A percentile compares a stretch with the other conserved stretches of the same genome.
These are phyloP conservation scores for Dendrostoma leiphaemia DNA, from an alignment of 2,329 filamentous ascomycete genomes.

Conservation along the genomic window DNA sequence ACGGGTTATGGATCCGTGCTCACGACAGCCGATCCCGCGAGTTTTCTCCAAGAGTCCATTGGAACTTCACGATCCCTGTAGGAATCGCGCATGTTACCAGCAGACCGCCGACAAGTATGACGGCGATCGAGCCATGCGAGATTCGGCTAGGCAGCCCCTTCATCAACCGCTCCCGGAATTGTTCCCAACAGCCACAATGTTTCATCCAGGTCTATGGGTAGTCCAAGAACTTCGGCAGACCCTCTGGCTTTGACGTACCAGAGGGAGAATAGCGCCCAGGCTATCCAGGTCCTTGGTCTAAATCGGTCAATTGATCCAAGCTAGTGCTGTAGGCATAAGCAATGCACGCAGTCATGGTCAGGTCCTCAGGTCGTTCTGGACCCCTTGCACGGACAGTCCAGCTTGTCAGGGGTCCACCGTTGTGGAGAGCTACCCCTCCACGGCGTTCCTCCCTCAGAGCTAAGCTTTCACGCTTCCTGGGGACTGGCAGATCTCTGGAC, in stretches of 20 bases:
- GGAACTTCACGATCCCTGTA: not conserved
- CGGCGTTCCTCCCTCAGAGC: not conserved
- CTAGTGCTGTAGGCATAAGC: slow-evolving; percentile 1
- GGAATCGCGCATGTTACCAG: too few relatives aligned
- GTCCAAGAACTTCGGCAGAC: not conserved
- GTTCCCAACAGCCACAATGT: slow-evolving; percentile 1
- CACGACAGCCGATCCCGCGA: not conserved
- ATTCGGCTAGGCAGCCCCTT: not conserved
- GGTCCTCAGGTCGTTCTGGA: not conserved
- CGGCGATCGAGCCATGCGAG: not conserved
- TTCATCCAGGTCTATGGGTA: not conserved
- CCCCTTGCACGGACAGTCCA: not conserved
- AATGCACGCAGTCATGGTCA: slow-evolving; percentile 4
- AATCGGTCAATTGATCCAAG: slow-evolving; percentile 1
- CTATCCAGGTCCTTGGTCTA: too few relatives aligned
- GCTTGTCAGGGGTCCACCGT: slow-evolving; percentile 9
- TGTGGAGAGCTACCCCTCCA: slow-evolving; percentile 19
- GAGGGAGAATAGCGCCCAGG: too few relatives aligned
- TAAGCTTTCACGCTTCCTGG: slow-evolving; percentile 1
- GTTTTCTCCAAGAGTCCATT: not conserved
- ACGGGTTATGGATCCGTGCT: not conserved
- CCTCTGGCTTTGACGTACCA: not conserved
- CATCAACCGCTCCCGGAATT: too few relatives aligned
- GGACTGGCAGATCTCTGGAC: too few relatives aligned
- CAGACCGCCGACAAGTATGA: too few relatives aligned